Conservation (phyloP, 176 grass and related monocot genomes). For the Musa acuminata region DNA sequence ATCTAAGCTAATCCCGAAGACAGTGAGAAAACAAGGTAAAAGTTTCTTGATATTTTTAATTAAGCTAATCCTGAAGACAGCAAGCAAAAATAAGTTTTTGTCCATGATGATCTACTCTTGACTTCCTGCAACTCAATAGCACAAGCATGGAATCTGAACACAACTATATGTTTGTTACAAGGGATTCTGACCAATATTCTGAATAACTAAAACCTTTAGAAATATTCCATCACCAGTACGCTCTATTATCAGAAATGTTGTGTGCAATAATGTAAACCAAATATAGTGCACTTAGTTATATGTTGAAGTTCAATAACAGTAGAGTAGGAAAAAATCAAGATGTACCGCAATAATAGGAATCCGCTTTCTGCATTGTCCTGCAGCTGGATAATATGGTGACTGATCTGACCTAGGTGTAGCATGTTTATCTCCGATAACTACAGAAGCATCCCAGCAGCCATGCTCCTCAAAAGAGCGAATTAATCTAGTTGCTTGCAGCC, state of each 20-base stretch:
- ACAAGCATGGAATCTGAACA: no score
- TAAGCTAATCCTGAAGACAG: no score
- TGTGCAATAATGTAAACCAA: neutral
- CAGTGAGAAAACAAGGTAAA: no score
- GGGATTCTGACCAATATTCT: no score
- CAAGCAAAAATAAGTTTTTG: no score
- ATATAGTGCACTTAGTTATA: neutral
- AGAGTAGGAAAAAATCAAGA: neutral
- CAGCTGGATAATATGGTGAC: slow-evolving; percentile 24
- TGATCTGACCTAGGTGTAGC: slow-evolving; percentile 27
- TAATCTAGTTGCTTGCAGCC: slow-evolving; percentile 81
- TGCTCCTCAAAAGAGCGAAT: slow-evolving; percentile 75
- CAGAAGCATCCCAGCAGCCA: slow-evolving; percentile 68
- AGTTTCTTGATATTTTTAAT: no score
- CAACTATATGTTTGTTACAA: no score
- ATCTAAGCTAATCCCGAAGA: no score
- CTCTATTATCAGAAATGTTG: neutral
- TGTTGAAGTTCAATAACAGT: neutral
- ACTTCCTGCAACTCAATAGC: no score
- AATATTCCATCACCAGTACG: no score
- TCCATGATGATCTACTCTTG: no score
- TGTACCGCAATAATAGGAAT: slow-evolving; percentile 78
- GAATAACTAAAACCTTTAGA: no score
- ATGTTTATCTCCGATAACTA: slow-evolving; percentile 38
- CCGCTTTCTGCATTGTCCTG: slow-evolving; percentile 32